phyloP scores from a whole-genome alignment of 2,329 filamentous ascomycete species.

The Fusarium pininemorale region DNA sequence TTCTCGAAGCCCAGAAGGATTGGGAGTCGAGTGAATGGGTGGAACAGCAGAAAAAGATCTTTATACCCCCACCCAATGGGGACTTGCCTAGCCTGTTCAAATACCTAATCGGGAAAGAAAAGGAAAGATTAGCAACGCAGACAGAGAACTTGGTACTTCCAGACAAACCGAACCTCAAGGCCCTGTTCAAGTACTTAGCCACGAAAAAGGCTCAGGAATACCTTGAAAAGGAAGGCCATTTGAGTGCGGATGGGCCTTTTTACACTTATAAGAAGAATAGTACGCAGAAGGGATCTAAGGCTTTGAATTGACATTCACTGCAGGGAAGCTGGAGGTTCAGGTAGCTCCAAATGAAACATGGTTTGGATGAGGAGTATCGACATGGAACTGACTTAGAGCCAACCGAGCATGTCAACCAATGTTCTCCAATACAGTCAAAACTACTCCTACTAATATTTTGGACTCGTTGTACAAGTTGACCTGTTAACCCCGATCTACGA shows the following conservation, averaged over 20 bases:
- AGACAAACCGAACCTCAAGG: no score
- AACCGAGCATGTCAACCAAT: rapidly evolving
- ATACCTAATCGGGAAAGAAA: no score
- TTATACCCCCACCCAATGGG: no score
- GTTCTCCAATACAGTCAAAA: not conserved
- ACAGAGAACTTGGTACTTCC: no score
- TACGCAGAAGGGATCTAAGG: not conserved
- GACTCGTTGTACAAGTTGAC: not conserved
- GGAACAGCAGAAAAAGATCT: no score
- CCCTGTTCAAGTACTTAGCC: no score
- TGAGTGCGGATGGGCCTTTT: not conserved
- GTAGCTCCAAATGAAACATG: not conserved
- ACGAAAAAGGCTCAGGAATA: no score
- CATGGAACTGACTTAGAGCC: not conserved
- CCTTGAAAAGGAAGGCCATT: no score
- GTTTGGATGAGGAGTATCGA: not conserved
- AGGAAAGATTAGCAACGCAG: no score
- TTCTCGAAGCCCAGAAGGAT: not conserved
- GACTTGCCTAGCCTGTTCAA: no score
- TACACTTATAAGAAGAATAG: not conserved
- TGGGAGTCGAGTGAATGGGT: not conserved
- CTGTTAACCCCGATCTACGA: not conserved
- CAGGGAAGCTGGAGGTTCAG: not conserved
- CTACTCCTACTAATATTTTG: rapidly evolving
- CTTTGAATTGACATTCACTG: not conserved